Conservation (phyloP, 169 alveolate species). For the Fabrea salina region DNA sequence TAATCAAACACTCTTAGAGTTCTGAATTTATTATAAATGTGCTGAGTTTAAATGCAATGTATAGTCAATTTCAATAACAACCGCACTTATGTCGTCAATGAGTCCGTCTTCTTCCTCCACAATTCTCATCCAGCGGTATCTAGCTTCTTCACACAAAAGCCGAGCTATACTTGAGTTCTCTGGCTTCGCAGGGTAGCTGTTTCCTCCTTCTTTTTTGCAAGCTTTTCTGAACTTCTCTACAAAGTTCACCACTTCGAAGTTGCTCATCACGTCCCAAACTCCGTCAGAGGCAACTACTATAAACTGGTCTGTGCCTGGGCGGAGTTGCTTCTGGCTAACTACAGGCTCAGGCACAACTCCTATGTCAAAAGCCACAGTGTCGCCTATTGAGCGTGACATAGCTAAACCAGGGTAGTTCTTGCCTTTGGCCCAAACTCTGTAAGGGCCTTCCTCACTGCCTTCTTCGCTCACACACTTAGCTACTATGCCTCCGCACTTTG, state of each 20-base stretch:
- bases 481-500: constrained; percentile 72
- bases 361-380: constrained; percentile 71
- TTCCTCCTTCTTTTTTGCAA: no score
- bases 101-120: no score
- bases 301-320: constrained; percentile 1
- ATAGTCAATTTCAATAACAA: no score
- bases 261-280: constrained; percentile 13
- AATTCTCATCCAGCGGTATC: no score
- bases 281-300: constrained; percentile 29
- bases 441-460: constrained; percentile 78
- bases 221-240: constrained; percentile 13
- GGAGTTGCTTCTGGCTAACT: not conserved
- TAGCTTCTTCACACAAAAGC: no score
- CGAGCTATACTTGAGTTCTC: no score
- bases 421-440: constrained; percentile 79
- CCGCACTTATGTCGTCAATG: no score
- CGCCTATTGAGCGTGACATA: constrained; percentile 85
- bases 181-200: no score
- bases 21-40: no score
- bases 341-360: constrained; percentile 82
- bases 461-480: constrained; percentile 56
- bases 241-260: constrained; percentile 17
- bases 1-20: no score
- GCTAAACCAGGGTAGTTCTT: constrained; percentile 87
- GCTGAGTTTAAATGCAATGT: no score